These are phyloP conservation scores for Rhizopogon vinicolor DNA, from an alignment of 768 basidiomycete species.

Conservation along the genomic window DNA sequence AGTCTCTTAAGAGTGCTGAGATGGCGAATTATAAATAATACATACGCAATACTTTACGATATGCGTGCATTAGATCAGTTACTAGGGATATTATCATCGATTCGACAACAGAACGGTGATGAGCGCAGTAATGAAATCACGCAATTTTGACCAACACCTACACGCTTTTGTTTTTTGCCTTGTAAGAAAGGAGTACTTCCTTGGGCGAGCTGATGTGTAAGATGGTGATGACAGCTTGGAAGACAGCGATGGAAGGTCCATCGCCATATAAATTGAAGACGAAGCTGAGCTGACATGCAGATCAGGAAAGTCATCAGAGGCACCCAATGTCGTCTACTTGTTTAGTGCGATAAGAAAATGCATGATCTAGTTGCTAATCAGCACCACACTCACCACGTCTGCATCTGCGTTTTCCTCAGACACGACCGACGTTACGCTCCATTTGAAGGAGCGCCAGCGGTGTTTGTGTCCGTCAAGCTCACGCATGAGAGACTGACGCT, in stretches of 20 bases:
- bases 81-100: not conserved
- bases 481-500: not conserved
- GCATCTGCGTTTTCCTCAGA: not conserved
- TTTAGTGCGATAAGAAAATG: not conserved
- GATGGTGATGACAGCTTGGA: not conserved
- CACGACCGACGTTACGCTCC: not conserved
- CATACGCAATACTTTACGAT: not conserved
- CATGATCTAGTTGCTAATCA: not conserved
- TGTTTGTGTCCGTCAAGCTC: slow-evolving; percentile 1
- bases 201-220: not conserved
- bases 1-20: not conserved
- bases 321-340: not conserved
- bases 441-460: not conserved
- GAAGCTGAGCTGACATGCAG: not conserved
- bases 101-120: not conserved
- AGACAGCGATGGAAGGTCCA: not conserved
- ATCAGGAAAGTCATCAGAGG: not conserved
- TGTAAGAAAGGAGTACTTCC: not conserved
- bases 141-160: not conserved
- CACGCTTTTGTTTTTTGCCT: not conserved
- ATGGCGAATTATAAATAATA: not conserved
- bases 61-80: not conserved
- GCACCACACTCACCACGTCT: not conserved
- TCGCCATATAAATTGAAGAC: not conserved
- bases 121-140: not conserved